Percentiles rank a stretch among this genome's conserved stretches.
Evolutionary conservation across 345 rosid species (phyloP).

Genomic region (Eucalyptus pauciflora): DNA sequence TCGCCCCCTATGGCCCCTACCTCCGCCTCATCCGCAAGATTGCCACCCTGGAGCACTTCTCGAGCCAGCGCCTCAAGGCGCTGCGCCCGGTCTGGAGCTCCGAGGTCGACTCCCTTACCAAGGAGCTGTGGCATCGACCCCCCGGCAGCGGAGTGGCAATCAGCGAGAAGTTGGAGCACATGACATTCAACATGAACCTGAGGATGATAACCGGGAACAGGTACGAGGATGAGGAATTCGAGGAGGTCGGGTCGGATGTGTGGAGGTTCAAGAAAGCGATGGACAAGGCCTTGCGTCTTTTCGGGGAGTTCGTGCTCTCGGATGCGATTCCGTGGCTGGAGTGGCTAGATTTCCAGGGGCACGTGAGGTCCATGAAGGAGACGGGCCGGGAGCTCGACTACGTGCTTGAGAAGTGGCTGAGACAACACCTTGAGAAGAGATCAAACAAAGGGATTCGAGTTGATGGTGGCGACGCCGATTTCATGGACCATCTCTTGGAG

Average conservation of each 20-base stretch:
- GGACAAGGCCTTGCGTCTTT: neutral
- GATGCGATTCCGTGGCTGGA: conserved; percentile 2
- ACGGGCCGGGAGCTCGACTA: neutral
- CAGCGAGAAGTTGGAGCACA: neutral
- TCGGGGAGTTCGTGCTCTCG: neutral
- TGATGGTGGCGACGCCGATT: neutral
- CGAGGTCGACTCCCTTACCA: neutral
- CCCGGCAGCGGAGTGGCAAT: neutral
- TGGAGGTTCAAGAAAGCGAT: neutral
- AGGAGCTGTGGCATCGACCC: neutral
- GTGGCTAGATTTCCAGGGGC: conserved; percentile 2
- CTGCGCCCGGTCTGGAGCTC: neutral
- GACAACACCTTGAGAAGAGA: neutral
- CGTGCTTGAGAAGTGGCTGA: neutral
- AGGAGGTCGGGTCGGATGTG: neutral
- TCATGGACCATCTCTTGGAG: neutral
- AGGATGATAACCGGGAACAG: neutral
- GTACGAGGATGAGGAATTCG: neutral
- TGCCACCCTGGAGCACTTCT: neutral
- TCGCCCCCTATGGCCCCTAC: conserved; percentile 1
- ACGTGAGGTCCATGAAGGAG: conserved; percentile 5
- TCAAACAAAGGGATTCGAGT: neutral
- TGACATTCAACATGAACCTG: neutral
- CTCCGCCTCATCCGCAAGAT: neutral
- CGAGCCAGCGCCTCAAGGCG: neutral